Evolutionary conservation across 1,284 basidiomycete species (phyloP), one percentile per base, ranked within the genome.

Genomic region (Mrakiaceae sp.): DNA sequence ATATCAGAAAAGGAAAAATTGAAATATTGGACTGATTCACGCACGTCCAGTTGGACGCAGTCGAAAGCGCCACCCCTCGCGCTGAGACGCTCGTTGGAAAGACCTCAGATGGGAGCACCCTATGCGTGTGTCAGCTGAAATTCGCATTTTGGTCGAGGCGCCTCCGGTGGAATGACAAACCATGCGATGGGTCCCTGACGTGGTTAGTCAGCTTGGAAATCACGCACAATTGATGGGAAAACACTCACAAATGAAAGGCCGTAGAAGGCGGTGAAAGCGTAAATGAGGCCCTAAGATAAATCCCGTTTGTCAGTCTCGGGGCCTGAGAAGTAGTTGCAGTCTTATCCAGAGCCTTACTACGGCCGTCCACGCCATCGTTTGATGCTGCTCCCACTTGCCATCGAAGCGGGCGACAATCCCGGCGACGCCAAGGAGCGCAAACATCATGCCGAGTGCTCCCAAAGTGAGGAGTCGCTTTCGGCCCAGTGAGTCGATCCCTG

Each of bases 251-350:
- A 86, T 50, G 87, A 89, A 54, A 85, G 77, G 2, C 90, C 89
- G 73, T 91, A 94, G 42, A 86, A 85, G 64, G 83, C 84, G 43
- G 89, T 91, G 77, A 90, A 93, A 9, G 81, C 71, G 73, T 89
- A 90, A 56, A 88, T 82, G 62, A 81, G 2, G 48, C 8, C 56
- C 83, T 62, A 85, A 86, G 69, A 68, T 69, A 69, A 70, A 67
- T 70, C 73, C 53, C 73, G 70, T 69, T 72, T 71, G 60, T 70
- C 69, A 63, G 66, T 70, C 67, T 72, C 72, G 64, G 81, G 77
- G 5, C 63, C 69, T 58, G 44, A 61, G 67, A 61, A 16, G 62
- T 64, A 64, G 59, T 67, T 64, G 47, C 70, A 63, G 69, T 60
- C 56, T 56, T 66, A 27, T 27, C 62, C 58, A 76, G 81, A 66